Evolutionary conservation across 2,329 filamentous ascomycete genomes (phyloP).

Genomic region (Tolypocladium amazonense): DNA sequence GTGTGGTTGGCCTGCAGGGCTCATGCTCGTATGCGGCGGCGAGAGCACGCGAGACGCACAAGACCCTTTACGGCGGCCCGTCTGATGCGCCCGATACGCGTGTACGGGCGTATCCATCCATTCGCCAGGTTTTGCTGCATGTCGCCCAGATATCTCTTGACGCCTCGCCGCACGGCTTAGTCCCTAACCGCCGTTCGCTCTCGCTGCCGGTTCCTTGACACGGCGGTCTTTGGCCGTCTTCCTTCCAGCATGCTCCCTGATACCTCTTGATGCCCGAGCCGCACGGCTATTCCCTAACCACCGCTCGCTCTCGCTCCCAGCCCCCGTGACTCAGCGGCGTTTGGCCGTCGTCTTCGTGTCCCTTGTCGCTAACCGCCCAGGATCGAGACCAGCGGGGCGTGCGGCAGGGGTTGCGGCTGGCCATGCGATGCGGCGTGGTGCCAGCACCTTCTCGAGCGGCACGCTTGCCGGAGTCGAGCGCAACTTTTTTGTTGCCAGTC

Average conservation of each 20-base stretch:
- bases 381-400: background rate
- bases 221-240: background rate
- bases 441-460: background rate
- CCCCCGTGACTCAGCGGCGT: background rate
- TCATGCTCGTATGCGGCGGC: background rate
- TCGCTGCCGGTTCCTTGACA: too few species aligned
- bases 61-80: background rate
- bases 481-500: background rate
- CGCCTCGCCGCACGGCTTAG: too few species aligned
- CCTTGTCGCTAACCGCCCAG: background rate
- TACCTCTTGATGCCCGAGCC: too few species aligned
- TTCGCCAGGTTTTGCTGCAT: too few species aligned
- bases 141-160: too few species aligned
- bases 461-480: background rate
- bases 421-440: background rate
- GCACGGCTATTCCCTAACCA: too few species aligned
- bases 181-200: too few species aligned
- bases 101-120: background rate
- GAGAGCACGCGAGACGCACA: background rate
- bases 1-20: background rate
- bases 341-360: background rate
- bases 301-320: background rate
- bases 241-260: too few species aligned
- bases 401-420: background rate
- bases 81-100: background rate